Evolutionary conservation across 75 land plant species (phyloP), one percentile per base, ranked within the genome.

Genomic region (Gnetum montanum): DNA sequence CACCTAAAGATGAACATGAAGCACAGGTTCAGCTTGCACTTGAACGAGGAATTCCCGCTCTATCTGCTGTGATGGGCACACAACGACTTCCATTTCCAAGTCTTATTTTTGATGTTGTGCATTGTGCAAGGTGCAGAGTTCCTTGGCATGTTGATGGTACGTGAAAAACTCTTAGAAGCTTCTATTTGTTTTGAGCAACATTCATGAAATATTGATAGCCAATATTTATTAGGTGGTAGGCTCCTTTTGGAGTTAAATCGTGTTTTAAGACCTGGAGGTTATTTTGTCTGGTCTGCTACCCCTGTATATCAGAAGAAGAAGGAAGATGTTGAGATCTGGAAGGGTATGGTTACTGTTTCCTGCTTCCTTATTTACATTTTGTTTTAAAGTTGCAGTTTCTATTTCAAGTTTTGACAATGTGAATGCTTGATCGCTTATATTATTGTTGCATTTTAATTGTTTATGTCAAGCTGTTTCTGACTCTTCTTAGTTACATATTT

Each of bases 11-110:
- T 70, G 87, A 83, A 54, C 87, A 83, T 51, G 87, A 83, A 66
- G 87, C 87, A 43, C 87, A 83, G 67, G 83, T 82, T 44, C 87
- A 83, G 58, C 60, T 83, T 69, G 87, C 87, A 0, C 73, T 83
- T 36, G 87, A 83, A 51, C 63, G 87, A 13, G 87, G 87, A 44
- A 83, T 83, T 45, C 87, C 87, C 15, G 86, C 75, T 1, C 47
- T 82, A 44, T 74, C 78, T 38, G 72, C 87, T 18, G 87, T 83
- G 29, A 83, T 83, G 87, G 87, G 87, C 26, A 64, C 85, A 4
- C 63, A 71, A 37, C 54, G 87, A 18, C 80, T 80, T 8, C 72
- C 63, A 11, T 83, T 80, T 62, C 87, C 87, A 24, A 76, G 85
- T 70, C 64, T 57, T 38, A 80, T 72, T 18, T 83, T 71, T 66